Percentiles rank a stretch among this genome's conserved stretches.
These are phyloP conservation scores for Wickerhamomyces strasburgensis DNA, from an alignment of 805 yeast genomes.

Conservation along the genomic window DNA sequence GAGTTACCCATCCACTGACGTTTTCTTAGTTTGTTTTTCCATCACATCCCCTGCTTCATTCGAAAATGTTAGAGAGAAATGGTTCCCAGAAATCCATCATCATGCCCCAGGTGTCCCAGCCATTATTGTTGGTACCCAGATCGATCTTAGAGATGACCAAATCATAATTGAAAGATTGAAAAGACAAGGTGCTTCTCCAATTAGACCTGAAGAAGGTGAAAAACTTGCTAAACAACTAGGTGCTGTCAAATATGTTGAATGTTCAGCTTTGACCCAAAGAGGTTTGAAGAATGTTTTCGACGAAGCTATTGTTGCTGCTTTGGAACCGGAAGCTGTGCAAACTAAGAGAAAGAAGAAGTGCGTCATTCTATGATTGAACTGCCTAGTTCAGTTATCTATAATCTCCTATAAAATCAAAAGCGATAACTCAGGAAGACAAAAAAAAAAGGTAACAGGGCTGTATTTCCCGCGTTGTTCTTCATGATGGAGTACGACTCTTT, in stretches of 20 bases:
- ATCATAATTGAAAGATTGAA: slow-evolving; percentile 83
- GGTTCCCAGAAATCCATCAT: slow-evolving; percentile 99
- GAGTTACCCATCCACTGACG: slow-evolving; percentile 96
- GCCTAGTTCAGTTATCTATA: neutral
- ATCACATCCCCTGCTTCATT: slow-evolving; percentile 96
- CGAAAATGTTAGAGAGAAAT: slow-evolving; percentile 95
- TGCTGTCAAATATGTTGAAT: slow-evolving; percentile 95
- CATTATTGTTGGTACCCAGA: slow-evolving; percentile 93
- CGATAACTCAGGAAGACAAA: neutral
- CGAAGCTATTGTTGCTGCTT: slow-evolving; percentile 96
- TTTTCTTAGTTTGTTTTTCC: slow-evolving; percentile 90
- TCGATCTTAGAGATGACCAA: slow-evolving; percentile 91
- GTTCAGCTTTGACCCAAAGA: slow-evolving; percentile 95
- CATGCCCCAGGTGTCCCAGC: slow-evolving; percentile 98
- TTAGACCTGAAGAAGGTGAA: slow-evolving; percentile 83
- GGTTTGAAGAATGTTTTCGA: slow-evolving; percentile 98
- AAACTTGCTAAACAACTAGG: slow-evolving; percentile 88
- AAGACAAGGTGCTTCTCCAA: slow-evolving; percentile 86
- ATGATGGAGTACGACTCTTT: neutral
- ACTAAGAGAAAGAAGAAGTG: slow-evolving; percentile 74
- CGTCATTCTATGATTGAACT: slow-evolving; percentile 49
- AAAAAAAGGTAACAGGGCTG: neutral
- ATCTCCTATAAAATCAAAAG: slow-evolving; percentile 1
- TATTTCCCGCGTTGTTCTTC: neutral
- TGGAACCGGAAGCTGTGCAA: slow-evolving; percentile 91